A percentile compares a stretch with the other conserved stretches of the same genome.
phyloP scores from a whole-genome alignment of 129 eudicot species.

The Helianthus tuberosus region DNA sequence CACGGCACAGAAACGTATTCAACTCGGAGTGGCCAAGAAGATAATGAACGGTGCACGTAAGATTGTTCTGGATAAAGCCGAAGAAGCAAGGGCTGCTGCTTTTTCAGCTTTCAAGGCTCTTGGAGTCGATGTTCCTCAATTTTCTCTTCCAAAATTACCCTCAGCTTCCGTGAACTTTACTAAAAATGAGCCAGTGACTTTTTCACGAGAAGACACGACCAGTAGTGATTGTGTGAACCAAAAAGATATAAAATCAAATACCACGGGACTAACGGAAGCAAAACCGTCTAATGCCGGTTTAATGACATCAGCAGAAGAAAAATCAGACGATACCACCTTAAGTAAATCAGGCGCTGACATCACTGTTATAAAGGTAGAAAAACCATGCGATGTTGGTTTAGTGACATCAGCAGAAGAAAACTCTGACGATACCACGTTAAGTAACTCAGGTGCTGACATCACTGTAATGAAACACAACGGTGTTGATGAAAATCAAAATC shows the following conservation, averaged over 20 bases:
- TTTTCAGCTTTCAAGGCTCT: constrained; percentile 96
- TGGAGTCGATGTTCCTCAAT: constrained; percentile 76
- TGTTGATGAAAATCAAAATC: constrained; percentile 6
- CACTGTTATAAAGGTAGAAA: constrained; percentile 28
- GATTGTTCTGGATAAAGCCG: constrained; percentile 92
- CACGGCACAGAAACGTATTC: constrained; percentile 66
- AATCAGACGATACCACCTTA: constrained; percentile 34
- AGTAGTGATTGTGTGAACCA: constrained; percentile 41
- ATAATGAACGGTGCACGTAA: constrained; percentile 92
- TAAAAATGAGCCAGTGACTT: constrained; percentile 46
- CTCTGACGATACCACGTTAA: constrained; percentile 32
- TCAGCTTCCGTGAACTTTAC: constrained; percentile 31
- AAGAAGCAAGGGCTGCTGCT: constrained; percentile 94
- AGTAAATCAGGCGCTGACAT: constrained; percentile 27
- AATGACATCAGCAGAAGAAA: constrained; percentile 23
- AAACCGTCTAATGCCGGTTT: constrained; percentile 24
- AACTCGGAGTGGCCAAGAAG: constrained; percentile 91
- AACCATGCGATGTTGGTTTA: constrained; percentile 21
- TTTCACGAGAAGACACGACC: constrained; percentile 59
- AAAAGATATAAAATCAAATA: constrained; percentile 27
- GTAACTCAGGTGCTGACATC: constrained; percentile 26
- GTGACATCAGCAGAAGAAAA: constrained; percentile 23
- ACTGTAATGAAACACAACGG: constrained; percentile 26
- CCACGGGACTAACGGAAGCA: constrained; percentile 32
- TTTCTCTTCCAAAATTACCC: constrained; percentile 51